A percentile compares a stretch with the other conserved stretches of the same genome.
Evolutionary conservation across 805 yeast species (phyloP).

Genomic region (Maudiozyma pseudohumilis): DNA sequence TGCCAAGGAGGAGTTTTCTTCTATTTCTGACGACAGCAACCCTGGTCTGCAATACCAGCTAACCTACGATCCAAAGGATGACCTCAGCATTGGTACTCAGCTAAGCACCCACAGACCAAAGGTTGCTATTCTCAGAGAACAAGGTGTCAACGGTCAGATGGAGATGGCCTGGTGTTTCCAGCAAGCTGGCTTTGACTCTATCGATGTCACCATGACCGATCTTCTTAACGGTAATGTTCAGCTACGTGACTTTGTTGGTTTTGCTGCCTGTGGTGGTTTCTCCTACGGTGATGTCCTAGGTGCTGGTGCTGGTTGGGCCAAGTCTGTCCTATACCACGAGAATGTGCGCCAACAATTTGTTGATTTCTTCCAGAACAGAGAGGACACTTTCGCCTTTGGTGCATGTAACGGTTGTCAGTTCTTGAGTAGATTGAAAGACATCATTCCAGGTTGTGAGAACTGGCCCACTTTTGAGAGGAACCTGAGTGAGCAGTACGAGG

Average conservation of each 20-base stretch:
- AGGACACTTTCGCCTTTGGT: constrained; percentile 92
- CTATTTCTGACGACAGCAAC: constrained; percentile 68
- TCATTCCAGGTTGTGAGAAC: constrained; percentile 76
- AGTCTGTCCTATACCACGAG: constrained; percentile 80
- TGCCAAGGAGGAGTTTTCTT: constrained; percentile 75
- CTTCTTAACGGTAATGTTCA: constrained; percentile 62
- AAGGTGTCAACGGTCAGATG: constrained; percentile 96
- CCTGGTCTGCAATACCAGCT: constrained; percentile 84
- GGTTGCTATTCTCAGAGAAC: constrained; percentile 95
- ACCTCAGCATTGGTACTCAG: constrained; percentile 31
- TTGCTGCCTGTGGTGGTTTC: constrained; percentile 99
- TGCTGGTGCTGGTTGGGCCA: constrained; percentile 99
- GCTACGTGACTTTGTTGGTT: constrained; percentile 74
- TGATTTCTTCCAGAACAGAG: constrained; percentile 74
- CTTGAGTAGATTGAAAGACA: constrained; percentile 69
- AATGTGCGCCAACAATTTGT: constrained; percentile 65
- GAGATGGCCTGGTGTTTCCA: constrained; percentile 98
- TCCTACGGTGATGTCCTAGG: constrained; percentile 98
- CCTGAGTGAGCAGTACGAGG: constrained; percentile 90
- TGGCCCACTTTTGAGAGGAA: constrained; percentile 97
- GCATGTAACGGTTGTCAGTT: constrained; percentile 99
- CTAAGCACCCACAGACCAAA: constrained; percentile 44
- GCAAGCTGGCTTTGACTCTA: constrained; percentile 88
- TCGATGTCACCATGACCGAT: constrained; percentile 96
- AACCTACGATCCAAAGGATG: constrained; percentile 53